phyloP scores from a whole-genome alignment of 1,139 yeast genomes.

The Magnusiomyces tetraspermus region DNA sequence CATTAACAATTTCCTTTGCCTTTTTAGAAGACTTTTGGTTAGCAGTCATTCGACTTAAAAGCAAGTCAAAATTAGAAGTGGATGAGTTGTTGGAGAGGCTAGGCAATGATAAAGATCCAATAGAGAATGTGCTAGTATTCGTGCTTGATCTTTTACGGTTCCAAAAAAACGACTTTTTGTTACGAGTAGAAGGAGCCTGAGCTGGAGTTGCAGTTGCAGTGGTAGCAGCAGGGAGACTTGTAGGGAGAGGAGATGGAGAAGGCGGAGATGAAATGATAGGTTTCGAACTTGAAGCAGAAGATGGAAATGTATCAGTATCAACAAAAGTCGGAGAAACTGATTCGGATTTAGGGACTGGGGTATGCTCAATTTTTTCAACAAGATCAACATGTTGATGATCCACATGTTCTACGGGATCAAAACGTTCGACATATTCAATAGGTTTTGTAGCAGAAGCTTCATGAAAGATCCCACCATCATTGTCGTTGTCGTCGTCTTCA shows the following conservation, averaged over 20 bases:
- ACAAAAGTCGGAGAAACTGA: too few relatives aligned
- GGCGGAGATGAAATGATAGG: neutral
- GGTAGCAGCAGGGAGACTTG: neutral
- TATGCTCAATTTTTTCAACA: neutral
- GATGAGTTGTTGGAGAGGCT: slow-evolving; percentile 21
- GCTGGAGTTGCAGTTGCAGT: neutral
- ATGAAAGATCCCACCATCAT: slow-evolving; percentile 5
- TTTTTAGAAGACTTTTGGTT: slow-evolving; percentile 45
- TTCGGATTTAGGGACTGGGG: too few relatives aligned
- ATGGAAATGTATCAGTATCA: too few relatives aligned
- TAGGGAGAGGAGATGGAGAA: neutral
- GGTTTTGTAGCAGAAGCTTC: slow-evolving; percentile 3
- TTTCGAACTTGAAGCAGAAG: too few relatives aligned
- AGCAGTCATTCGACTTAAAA: slow-evolving; percentile 41
- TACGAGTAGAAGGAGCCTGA: slow-evolving; percentile 29
- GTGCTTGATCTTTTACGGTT: slow-evolving; percentile 30
- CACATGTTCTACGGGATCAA: neutral
- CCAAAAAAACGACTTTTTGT: slow-evolving; percentile 31
- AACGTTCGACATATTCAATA: neutral
- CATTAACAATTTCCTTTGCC: slow-evolving; percentile 23
- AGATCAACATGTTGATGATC: neutral
- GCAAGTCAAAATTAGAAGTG: slow-evolving; percentile 37
- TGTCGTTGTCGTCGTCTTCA: too few relatives aligned
- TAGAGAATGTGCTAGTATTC: slow-evolving; percentile 26
- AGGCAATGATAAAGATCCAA: slow-evolving; percentile 26